Conservation (phyloP, 345 rosid species). For the Brassica napus region DNA sequence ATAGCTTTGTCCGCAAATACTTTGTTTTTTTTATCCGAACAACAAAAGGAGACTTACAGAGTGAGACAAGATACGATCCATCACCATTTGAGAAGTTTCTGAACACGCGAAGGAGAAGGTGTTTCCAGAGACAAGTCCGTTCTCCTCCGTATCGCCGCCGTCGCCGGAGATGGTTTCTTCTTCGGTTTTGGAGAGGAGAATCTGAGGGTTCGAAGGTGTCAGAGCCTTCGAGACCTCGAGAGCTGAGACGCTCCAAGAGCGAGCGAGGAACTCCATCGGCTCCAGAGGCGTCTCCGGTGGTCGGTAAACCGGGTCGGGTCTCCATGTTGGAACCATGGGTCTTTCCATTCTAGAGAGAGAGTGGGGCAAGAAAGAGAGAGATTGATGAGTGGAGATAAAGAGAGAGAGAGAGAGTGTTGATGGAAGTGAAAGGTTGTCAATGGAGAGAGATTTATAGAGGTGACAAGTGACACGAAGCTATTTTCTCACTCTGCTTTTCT, state of each 20-base stretch:
- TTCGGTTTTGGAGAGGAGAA: slow-evolving; percentile 58
- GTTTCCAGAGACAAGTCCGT: slow-evolving; percentile 69
- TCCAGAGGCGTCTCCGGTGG: slow-evolving; percentile 91
- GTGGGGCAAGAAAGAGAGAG: neutral
- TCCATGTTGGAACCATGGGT: slow-evolving; percentile 56
- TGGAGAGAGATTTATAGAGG: slow-evolving; percentile 36
- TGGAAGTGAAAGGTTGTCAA: slow-evolving; percentile 35
- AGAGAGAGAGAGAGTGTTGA: slow-evolving; percentile 10
- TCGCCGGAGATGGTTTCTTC: slow-evolving; percentile 42
- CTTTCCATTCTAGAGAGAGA: slow-evolving; percentile 50
- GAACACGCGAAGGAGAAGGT: slow-evolving; percentile 91
- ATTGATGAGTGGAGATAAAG: neutral
- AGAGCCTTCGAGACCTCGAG: slow-evolving; percentile 76
- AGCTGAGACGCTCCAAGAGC: slow-evolving; percentile 97
- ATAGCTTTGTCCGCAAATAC: slow-evolving; percentile 37
- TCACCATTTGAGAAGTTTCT: slow-evolving; percentile 95
- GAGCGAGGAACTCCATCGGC: slow-evolving; percentile 95
- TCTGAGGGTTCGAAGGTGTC: slow-evolving; percentile 55
- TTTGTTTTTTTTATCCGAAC: slow-evolving; percentile 27
- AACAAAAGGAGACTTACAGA: slow-evolving; percentile 62
- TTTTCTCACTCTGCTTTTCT: slow-evolving; percentile 30
- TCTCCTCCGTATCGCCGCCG: slow-evolving; percentile 66
- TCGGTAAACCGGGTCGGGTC: slow-evolving; percentile 62
- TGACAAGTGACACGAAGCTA: slow-evolving; percentile 37
- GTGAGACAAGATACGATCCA: slow-evolving; percentile 97